Base-by-base conservation (phyloP, 2,329 filamentous ascomycete genomes). In the Pseudogymnoascus sp. region DNA sequence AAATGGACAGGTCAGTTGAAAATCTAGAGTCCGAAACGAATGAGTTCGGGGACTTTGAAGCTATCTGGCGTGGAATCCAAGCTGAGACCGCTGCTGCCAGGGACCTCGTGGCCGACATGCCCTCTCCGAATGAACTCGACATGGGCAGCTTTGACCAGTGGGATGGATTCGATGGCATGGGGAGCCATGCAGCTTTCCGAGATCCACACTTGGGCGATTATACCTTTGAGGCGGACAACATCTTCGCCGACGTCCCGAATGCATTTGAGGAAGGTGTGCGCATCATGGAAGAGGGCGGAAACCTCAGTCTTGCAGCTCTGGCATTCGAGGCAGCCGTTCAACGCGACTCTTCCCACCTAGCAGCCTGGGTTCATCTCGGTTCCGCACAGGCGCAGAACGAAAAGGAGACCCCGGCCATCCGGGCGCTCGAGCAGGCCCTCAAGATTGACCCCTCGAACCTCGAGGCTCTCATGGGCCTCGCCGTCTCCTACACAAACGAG, bases 401-500 rank as follows among this genome's bases (percentile, higher is more conserved):
- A 76, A 99, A 99, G 78, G 95, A 99, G 76, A 89, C 91, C 7
- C 93, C 95, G 0, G 95, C 95, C 2, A 97, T 99, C 68, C 88
- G 95, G 36, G 95, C 95, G 2, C 81, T 97, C 65, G 93, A 97
- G 76, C 90, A 95, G 74, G 92, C 93, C 0, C 78, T 97, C 67
- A 93, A 93, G 75, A 81, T 95, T 28, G 93, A 97, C 70, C 88
- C 92, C 0, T 88, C 86, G 71, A 97, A 96, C 73, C 83, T 96
- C 18, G 85, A 90, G 65, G 93, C 93, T 0, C 82, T 99, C 53
- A 97, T 99, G 93, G 93, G 91, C 1, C 80, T 99, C 61, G 92
- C 93, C 12, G 93, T 99, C 18, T 96, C 91, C 4, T 99, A 99
- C 77, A 99, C 95, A 59, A 99, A 99, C 77, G 95, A 99, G 78